Conservation (phyloP, 306 rosid species). For the Acacia crassicarpa region DNA sequence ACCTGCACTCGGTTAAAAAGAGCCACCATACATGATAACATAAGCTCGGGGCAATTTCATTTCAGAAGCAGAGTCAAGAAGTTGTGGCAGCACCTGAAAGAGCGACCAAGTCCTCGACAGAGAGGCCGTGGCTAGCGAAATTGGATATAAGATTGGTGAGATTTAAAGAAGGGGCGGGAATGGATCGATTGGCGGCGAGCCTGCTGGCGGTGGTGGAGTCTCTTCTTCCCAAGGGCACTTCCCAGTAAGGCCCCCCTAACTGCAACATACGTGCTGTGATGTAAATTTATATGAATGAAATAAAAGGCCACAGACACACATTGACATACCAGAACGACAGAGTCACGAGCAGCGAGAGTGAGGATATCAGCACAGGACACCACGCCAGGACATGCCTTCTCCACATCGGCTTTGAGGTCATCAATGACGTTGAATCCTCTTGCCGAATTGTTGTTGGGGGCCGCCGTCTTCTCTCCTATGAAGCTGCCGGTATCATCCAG, state of each 20-base stretch:
- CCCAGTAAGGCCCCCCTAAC: constrained; percentile 69
- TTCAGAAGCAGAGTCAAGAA: not conserved
- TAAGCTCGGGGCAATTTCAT: not conserved
- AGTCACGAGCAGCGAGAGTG: constrained; percentile 59
- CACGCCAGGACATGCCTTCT: constrained; percentile 54
- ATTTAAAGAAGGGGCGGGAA: constrained; percentile 40
- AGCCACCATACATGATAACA: too few relatives aligned
- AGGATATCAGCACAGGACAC: constrained; percentile 76
- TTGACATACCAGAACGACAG: constrained; percentile 30
- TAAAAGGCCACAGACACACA: not conserved
- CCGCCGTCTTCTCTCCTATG: constrained; percentile 64
- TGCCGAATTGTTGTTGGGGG: constrained; percentile 49
- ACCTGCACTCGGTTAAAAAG: constrained; percentile 34
- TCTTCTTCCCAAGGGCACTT: constrained; percentile 60
- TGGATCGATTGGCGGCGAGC: constrained; percentile 41
- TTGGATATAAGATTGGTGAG: constrained; percentile 33
- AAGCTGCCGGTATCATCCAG: constrained; percentile 55
- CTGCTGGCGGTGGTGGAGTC: constrained; percentile 61
- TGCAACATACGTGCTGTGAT: not conserved
- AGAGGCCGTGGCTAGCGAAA: constrained; percentile 51
- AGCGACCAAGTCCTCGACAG: constrained; percentile 51
- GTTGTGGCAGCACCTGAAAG: constrained; percentile 45
- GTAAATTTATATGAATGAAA: not conserved
- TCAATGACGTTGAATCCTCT: constrained; percentile 61
- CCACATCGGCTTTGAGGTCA: constrained; percentile 52